Base-by-base conservation (phyloP, 805 yeast genomes). In the Candida sphagnicola region DNA sequence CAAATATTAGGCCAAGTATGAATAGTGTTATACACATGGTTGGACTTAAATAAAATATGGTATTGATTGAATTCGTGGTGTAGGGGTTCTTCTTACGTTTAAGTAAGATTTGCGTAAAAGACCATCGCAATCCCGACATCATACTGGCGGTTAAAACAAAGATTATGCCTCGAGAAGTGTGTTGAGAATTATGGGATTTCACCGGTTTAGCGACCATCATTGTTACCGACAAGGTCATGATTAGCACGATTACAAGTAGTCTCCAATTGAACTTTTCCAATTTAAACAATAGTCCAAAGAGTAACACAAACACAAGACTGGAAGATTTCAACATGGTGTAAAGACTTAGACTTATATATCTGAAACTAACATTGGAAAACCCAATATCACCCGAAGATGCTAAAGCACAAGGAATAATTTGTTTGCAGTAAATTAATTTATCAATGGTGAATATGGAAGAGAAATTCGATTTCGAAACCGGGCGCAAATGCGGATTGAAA, bases 311-410 rank as follows among this genome's bases (percentile, higher is more conserved):
- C 21, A 90, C 82, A 36, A 93, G 74, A 12, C 91, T 78, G 5
- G 93, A 80, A 1, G 97, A 85, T 57, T 93, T 93, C 42, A 93
- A 79, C 88, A 91, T 89, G 6, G 98, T 91, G 60, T 90, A 93
- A 33, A 90, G 75, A 13, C 90, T 79, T 46, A 93, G 69, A 1
- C 96, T 77, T 34, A 93, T 84, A 54, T 77, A 81, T 46, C 82
- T 71, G 51, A 90, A 77, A 18, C 96, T 83, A 24, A 83, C 78
- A 59, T 93, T 93, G 21, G 95, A 91, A 46, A 89, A 71, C 1
- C 99, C 98, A 47, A 93, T 89, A 61, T 93, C 99, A 13, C 95
- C 91, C 2, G 95, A 88, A 2, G 90, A 78, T 0, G 96, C 93
- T 11, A 86, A 31, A 0, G 96, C 83, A 54, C 97, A 88, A 0